phyloP scores from a whole-genome alignment of 768 basidiomycete genomes.

The Tremella mesenterica region DNA sequence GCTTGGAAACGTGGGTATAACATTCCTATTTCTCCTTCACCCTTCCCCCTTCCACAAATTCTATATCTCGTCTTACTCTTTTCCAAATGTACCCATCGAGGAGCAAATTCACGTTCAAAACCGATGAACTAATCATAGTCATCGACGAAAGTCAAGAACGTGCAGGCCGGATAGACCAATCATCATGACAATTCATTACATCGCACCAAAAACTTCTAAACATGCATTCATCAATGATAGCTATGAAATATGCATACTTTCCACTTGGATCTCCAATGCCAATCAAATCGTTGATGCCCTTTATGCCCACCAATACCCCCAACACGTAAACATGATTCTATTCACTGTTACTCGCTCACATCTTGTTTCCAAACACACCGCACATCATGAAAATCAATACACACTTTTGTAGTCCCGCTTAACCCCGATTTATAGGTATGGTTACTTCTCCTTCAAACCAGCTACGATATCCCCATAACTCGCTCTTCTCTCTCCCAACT shows the following conservation, averaged over 20 bases:
- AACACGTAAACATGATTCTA: neutral
- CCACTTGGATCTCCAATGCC: neutral
- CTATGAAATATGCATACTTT: neutral
- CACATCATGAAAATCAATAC: no score
- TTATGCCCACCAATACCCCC: constrained; percentile 2
- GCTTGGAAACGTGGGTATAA: constrained; percentile 32
- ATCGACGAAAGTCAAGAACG: constrained; percentile 29
- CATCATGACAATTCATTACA: constrained; percentile 7
- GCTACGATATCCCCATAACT: constrained; percentile 22
- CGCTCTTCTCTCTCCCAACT: constrained; percentile 17
- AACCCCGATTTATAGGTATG: neutral
- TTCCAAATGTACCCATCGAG: neutral
- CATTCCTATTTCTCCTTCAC: neutral
- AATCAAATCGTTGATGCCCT: neutral
- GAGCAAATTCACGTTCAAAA: neutral
- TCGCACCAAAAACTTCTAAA: neutral
- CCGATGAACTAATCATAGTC: constrained; percentile 5
- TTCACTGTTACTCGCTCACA: no score
- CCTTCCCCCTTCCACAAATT: neutral
- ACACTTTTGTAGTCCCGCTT: no score
- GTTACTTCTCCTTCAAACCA: neutral
- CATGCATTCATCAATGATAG: constrained; percentile 1
- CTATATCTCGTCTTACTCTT: neutral
- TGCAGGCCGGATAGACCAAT: constrained; percentile 18
- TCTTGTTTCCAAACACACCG: neutral